Evolutionary conservation across 2,329 filamentous ascomycete genomes (phyloP), one percentile per base, ranked within the genome.

Genomic region (Sporothrix curviconia): DNA sequence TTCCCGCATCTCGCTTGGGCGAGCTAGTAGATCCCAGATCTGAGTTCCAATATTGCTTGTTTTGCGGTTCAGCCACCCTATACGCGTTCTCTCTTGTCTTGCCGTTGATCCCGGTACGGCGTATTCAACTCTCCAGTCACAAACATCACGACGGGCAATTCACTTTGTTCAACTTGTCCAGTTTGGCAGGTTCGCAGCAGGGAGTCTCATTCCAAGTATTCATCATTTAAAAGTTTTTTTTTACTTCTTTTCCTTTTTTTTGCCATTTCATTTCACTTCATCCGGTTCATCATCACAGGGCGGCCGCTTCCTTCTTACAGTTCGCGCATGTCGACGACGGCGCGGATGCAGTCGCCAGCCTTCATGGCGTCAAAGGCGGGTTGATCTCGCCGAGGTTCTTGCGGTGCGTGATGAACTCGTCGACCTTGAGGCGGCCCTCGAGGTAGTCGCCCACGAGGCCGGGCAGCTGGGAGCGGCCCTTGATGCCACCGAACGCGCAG

Each of bases 341-440:
- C 95, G 63, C 94, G 89, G 69, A 99, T 96, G 76, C 94, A 99
- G 74, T 97, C 92, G 59, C 94, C 94, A 60, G 85, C 81, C 81
- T 96, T 95, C 94, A 99, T 99, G 66, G 87, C 84, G 63, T 90
- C 83, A 68, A 79, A 99, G 19, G 91, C 92, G 80, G 78, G 80
- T 97, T 97, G 74, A 99, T 95, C 68, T 88, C 84, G 60, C 77
- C 76, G 44, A 99, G 78, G 4, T 80, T 82, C 77, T 95, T 90
- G 66, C 92, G 85, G 78, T 99, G 94, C 32, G 94, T 99, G 77
- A 99, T 97, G 79, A 97, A 97, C 78, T 99, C 94, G 71, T 97
- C 92, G 46, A 97, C 94, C 85, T 96, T 97, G 70, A 99, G 86
- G 70, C 87, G 83, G 66, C 92, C 92, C 55, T 82, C 81, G 72